These are phyloP conservation scores for Cyberlindnera euphorbiae DNA, from an alignment of 805 yeast species.

Conservation along the genomic window DNA sequence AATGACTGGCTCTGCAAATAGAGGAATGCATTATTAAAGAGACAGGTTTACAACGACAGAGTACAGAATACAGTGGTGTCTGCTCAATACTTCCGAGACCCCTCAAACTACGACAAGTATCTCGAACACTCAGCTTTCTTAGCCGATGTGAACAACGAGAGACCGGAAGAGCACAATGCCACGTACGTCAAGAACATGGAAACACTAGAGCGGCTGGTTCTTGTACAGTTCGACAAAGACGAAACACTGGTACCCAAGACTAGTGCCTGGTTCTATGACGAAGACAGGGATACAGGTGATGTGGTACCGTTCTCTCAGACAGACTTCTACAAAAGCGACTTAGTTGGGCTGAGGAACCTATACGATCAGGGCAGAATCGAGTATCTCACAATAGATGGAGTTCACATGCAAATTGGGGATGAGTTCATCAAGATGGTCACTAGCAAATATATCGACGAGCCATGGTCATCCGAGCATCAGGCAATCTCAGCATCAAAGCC, in stretches of 20 bases:
- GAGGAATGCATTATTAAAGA: constrained; percentile 49
- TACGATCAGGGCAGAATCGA: constrained; percentile 40
- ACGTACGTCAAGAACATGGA: constrained; percentile 41
- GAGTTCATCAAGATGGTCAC: constrained; percentile 42
- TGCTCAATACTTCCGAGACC: constrained; percentile 75
- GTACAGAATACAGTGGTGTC: constrained; percentile 58
- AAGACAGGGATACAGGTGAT: constrained; percentile 32
- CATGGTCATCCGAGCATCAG: constrained; percentile 5
- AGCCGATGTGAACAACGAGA: constrained; percentile 66
- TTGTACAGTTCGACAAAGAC: constrained; percentile 58
- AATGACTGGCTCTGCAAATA: constrained; percentile 56
- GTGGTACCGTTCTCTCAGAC: constrained; percentile 45
- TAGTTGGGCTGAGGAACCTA: constrained; percentile 53
- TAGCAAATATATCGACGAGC: constrained; percentile 36
- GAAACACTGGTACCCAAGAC: constrained; percentile 70
- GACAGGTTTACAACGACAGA: constrained; percentile 53
- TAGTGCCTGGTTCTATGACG: constrained; percentile 61
- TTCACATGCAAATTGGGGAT: constrained; percentile 63
- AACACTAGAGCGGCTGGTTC: constrained; percentile 46
- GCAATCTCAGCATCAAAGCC: constrained; percentile 24
- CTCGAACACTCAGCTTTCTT: constrained; percentile 52
- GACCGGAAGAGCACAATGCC: constrained; percentile 27
- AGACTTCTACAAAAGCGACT: constrained; percentile 44
- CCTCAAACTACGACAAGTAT: constrained; percentile 47
- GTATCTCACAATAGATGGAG: constrained; percentile 47